phyloP scores from a whole-genome alignment of 1,284 basidiomycete genomes.

The Ustilago esculenta region DNA sequence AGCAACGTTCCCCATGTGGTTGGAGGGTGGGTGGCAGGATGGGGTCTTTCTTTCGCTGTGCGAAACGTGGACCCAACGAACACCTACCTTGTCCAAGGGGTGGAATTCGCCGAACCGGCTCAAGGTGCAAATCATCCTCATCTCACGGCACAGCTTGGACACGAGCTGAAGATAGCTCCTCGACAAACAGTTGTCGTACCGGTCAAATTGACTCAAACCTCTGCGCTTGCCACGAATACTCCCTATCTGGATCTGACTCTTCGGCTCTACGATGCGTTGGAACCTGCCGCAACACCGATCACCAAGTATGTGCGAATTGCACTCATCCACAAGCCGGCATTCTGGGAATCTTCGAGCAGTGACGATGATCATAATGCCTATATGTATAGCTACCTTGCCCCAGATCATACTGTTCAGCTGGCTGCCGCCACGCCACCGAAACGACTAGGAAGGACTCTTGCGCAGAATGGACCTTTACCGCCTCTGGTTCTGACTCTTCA shows the following conservation, averaged over 20 bases:
- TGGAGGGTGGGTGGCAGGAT: conserved; percentile 42
- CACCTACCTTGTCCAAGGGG: conserved; percentile 1
- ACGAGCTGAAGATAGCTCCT: neutral
- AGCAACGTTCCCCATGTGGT: conserved; percentile 44
- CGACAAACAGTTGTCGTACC: conserved; percentile 13
- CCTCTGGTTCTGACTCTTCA: conserved; percentile 80
- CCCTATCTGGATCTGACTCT: neutral
- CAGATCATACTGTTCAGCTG: conserved; percentile 11
- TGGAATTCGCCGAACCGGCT: neutral
- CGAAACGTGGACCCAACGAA: conserved; percentile 16
- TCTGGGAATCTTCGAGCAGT: conserved; percentile 18
- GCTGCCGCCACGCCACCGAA: conserved; percentile 47
- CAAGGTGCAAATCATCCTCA: neutral
- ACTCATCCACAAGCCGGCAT: conserved; percentile 16
- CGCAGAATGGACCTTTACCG: neutral
- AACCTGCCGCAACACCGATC: neutral
- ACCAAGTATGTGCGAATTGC: conserved; percentile 7
- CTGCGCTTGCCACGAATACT: neutral
- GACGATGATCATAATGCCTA: conserved; percentile 21
- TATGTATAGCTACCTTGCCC: conserved; percentile 30
- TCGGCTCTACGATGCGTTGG: neutral
- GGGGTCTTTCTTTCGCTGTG: conserved; percentile 30
- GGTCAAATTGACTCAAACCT: conserved; percentile 5
- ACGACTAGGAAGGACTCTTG: neutral
- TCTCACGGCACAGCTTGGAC: conserved; percentile 3